These are phyloP conservation scores for Trichoderma orchidacearum DNA, from an alignment of 495 filamentous ascomycete genomes.

Conservation along the genomic window DNA sequence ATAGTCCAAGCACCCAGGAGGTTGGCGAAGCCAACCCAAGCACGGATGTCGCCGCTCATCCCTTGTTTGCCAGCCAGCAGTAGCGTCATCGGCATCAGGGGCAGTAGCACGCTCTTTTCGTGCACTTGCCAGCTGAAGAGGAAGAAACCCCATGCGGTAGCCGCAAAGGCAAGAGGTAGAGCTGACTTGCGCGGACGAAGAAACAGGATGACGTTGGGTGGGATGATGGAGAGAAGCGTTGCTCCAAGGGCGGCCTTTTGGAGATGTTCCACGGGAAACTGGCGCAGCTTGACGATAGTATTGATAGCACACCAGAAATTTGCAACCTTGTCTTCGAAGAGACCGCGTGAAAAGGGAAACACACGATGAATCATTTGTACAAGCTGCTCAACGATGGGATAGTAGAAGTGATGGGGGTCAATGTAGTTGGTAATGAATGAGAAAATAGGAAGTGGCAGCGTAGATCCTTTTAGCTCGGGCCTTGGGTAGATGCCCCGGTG, in stretches of 20 bases:
- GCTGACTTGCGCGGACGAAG: constrained; percentile 61
- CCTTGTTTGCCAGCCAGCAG: constrained; percentile 66
- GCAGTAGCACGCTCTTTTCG: constrained; percentile 89
- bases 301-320: constrained; percentile 95
- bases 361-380: constrained; percentile 75
- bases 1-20: constrained; percentile 86
- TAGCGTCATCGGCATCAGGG: constrained; percentile 82
- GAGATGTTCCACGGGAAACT: constrained; percentile 50
- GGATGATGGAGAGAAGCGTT: constrained; percentile 61
- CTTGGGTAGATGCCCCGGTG: constrained; percentile 35
- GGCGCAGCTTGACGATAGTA: constrained; percentile 70
- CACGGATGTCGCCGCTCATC: constrained; percentile 55
- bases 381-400: constrained; percentile 59
- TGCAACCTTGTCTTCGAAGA: constrained; percentile 98
- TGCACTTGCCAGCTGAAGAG: constrained; percentile 95
- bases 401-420: constrained; percentile 51
- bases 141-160: constrained; percentile 92
- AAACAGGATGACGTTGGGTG: constrained; percentile 69
- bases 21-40: constrained; percentile 91
- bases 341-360: constrained; percentile 83
- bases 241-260: constrained; percentile 65
- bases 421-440: constrained; percentile 42
- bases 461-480: constrained; percentile 31
- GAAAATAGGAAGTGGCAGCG: constrained; percentile 44
- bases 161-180: constrained; percentile 63